phyloP scores from a whole-genome alignment of 75 land plant species.

The Selaginella tamariscina region DNA sequence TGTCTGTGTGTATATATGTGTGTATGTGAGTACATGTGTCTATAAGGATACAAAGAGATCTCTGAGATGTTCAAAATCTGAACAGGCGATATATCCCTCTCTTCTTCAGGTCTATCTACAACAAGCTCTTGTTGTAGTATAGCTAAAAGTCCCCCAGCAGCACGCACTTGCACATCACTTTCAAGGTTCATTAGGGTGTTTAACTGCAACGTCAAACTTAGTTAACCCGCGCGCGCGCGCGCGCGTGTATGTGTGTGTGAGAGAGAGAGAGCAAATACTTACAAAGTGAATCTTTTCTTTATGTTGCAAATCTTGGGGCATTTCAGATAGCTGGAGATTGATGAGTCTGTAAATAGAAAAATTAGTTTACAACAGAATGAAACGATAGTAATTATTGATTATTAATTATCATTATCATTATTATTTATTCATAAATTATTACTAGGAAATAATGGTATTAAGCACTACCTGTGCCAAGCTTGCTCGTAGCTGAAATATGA shows the following conservation, averaged over 20 bases:
- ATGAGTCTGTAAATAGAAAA: constrained; percentile 46
- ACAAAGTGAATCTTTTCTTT: constrained; percentile 84
- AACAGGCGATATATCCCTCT: constrained; percentile 41
- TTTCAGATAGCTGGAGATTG: constrained; percentile 65
- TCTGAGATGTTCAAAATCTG: constrained; percentile 54
- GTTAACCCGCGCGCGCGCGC: too few species aligned
- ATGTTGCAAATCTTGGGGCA: constrained; percentile 64
- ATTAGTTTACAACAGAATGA: neutral
- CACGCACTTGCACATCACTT: constrained; percentile 95
- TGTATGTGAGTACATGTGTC: too few species aligned
- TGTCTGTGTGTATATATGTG: too few species aligned
- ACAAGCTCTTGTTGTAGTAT: constrained; percentile 81
- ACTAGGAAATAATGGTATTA: too few species aligned
- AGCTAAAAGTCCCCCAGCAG: constrained; percentile 90
- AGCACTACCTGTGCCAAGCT: constrained; percentile 85
- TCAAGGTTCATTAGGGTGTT: constrained; percentile 80
- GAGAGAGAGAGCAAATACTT: constrained; percentile 24
- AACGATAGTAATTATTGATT: neutral
- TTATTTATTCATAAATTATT: too few species aligned
- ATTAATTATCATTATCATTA: too few species aligned
- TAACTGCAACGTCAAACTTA: constrained; percentile 51
- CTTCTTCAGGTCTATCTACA: constrained; percentile 40
- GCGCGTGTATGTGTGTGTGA: too few species aligned
- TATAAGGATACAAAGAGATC: constrained; percentile 72
- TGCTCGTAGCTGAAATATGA: constrained; percentile 96